Percentiles rank a stretch among this genome's conserved stretches.
These are phyloP conservation scores for Fusarium odoratissimum DNA, from an alignment of 2,329 filamentous ascomycete genomes.

Conservation along the genomic window DNA sequence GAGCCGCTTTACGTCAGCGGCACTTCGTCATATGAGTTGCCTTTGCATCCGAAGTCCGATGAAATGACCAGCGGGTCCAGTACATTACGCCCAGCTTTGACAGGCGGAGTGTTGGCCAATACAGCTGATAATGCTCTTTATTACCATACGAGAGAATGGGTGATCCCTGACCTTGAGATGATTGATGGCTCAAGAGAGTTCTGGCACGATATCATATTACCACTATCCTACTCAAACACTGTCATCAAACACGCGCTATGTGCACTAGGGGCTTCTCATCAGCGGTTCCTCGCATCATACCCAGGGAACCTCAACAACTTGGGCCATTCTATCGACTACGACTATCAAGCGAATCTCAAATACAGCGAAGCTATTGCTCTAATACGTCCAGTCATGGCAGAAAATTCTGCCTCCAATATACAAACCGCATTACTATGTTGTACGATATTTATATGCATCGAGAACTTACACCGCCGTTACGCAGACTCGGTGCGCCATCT, in stretches of 20 bases:
- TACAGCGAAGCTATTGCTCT: conserved; percentile 39
- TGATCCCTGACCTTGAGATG: neutral
- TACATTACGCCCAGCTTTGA: neutral
- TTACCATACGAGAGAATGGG: neutral
- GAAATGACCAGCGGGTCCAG: accelerated
- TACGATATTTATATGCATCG: conserved; percentile 42
- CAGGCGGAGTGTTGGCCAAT: neutral
- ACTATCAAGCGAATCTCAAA: conserved; percentile 28
- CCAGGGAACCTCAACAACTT: neutral
- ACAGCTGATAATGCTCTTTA: neutral
- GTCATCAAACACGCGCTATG: conserved; percentile 8
- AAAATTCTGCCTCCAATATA: conserved; percentile 17
- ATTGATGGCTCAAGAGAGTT: neutral
- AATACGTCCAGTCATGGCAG: conserved; percentile 35
- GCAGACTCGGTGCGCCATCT: conserved; percentile 39
- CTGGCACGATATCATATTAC: conserved; percentile 11
- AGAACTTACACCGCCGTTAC: conserved; percentile 36
- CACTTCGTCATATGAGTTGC: neutral
- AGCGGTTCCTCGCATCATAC: neutral
- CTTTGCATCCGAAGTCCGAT: neutral
- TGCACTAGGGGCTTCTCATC: conserved; percentile 13
- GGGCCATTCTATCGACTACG: neutral
- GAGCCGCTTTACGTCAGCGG: neutral
- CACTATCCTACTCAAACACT: neutral
- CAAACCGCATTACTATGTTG: conserved; percentile 37